These are phyloP conservation scores for Backusella morwellensis DNA, from an alignment of 192 early-diverging fungal species.

Conservation along the genomic window DNA sequence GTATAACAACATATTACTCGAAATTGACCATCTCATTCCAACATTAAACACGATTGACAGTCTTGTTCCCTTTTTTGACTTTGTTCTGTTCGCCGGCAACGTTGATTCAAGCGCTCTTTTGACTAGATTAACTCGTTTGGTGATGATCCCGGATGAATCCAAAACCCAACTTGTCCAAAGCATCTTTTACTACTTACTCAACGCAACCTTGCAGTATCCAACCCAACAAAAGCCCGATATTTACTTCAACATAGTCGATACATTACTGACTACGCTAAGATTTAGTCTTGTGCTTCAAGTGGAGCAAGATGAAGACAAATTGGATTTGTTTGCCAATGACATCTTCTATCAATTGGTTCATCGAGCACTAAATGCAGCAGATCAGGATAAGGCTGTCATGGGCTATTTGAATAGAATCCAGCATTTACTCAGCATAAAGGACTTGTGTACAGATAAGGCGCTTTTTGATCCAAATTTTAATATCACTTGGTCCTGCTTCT, in stretches of 20 bases:
- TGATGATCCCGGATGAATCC: neutral
- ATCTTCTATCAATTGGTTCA: slow-evolving; percentile 19
- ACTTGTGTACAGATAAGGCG: neutral
- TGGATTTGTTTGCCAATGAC: neutral
- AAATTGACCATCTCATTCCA: slow-evolving; percentile 7
- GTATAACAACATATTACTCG: slow-evolving; percentile 7
- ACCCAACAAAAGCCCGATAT: neutral
- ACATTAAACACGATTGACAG: neutral
- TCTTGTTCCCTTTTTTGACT: slow-evolving; percentile 10
- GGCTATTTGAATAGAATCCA: slow-evolving; percentile 12
- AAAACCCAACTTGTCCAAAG: neutral
- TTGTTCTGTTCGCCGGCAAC: neutral
- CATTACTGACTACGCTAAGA: neutral
- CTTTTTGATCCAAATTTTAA: slow-evolving; percentile 21
- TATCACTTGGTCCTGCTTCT: slow-evolving; percentile 40
- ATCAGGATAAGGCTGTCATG: neutral
- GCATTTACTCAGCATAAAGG: neutral
- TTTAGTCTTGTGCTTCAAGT: slow-evolving; percentile 11
- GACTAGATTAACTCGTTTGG: neutral
- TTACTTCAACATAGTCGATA: slow-evolving; percentile 10
- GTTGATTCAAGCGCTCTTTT: slow-evolving; percentile 20
- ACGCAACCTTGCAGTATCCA: slow-evolving; percentile 14
- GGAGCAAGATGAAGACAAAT: neutral
- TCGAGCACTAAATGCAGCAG: slow-evolving; percentile 10
- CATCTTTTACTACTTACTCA: slow-evolving; percentile 12